These are phyloP conservation scores for Conticribra weissflogii DNA, from an alignment of 108 stramenopile genomes.

Conservation along the genomic window DNA sequence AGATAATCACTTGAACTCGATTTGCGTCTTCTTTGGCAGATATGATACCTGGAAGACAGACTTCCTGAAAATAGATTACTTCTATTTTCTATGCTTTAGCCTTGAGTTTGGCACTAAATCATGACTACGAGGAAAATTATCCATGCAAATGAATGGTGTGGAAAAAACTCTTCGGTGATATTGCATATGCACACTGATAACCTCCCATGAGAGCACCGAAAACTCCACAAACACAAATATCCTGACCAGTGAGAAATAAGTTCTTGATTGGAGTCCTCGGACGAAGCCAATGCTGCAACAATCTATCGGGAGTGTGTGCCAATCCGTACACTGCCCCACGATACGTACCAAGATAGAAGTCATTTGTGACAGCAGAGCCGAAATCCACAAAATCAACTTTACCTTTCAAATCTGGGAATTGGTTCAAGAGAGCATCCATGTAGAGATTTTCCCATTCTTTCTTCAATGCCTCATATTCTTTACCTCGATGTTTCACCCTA, in stretches of 20 bases:
- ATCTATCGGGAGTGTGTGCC: slow-evolving; percentile 39
- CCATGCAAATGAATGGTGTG: slow-evolving; percentile 18
- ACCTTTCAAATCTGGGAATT: slow-evolving; percentile 40
- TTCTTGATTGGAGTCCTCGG: slow-evolving; percentile 39
- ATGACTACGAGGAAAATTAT: no score
- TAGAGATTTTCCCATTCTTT: slow-evolving; percentile 33
- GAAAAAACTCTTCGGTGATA: slow-evolving; percentile 26
- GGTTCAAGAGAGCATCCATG: slow-evolving; percentile 18
- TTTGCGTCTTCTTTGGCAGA: no score
- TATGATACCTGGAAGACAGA: no score
- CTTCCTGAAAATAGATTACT: no score
- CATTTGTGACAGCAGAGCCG: slow-evolving; percentile 53
- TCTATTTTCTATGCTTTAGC: no score
- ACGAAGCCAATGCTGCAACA: slow-evolving; percentile 34
- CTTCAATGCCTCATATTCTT: slow-evolving; percentile 44
- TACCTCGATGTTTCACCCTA: slow-evolving; percentile 40
- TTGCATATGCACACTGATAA: slow-evolving; percentile 29
- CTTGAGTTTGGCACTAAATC: no score
- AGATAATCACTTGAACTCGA: no score
- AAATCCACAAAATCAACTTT: slow-evolving; percentile 52
- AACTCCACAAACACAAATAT: slow-evolving; percentile 34
- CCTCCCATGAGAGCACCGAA: slow-evolving; percentile 46
- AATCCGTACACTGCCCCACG: slow-evolving; percentile 51
- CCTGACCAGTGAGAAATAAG: slow-evolving; percentile 44
- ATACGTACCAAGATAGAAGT: slow-evolving; percentile 52